Evolutionary conservation across 2,329 filamentous ascomycete species (phyloP).

Genomic region (Stagonosporopsis rhizophila): DNA sequence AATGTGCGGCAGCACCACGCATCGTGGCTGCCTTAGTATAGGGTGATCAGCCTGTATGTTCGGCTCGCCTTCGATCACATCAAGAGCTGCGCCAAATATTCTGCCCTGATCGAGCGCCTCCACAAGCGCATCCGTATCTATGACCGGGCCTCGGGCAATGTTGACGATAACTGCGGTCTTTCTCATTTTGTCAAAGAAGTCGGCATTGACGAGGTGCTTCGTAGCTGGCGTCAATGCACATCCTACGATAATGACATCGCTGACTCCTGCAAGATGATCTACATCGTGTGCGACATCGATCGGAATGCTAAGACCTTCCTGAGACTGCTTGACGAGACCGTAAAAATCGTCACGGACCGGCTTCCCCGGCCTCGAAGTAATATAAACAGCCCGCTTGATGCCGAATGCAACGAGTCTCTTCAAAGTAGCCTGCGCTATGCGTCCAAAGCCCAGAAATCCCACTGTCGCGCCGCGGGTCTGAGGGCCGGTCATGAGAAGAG

Average conservation of each 20-base stretch:
- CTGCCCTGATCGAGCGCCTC: conserved; percentile 58
- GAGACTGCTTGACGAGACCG: conserved; percentile 18
- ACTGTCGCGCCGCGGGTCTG: conserved; percentile 34
- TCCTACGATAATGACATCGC: conserved; percentile 40
- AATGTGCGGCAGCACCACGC: conserved; percentile 65
- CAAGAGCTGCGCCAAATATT: conserved; percentile 61
- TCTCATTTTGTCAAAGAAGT: conserved; percentile 58
- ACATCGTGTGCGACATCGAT: conserved; percentile 29
- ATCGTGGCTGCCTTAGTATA: conserved; percentile 56
- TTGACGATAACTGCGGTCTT: conserved; percentile 62
- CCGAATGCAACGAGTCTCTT: conserved; percentile 38
- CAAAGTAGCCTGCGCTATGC: conserved; percentile 39
- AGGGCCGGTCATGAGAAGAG: conserved; percentile 40
- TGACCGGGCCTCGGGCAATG: conserved; percentile 62
- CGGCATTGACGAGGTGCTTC: conserved; percentile 35
- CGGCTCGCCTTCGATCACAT: conserved; percentile 64
- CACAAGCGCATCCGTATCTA: conserved; percentile 62
- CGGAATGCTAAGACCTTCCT: conserved; percentile 13
- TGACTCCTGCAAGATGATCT: conserved; percentile 38
- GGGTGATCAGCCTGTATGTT: conserved; percentile 57
- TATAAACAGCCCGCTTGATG: conserved; percentile 33
- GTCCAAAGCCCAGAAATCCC: conserved; percentile 41
- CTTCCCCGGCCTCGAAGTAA: conserved; percentile 37
- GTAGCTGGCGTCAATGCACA: conserved; percentile 38
- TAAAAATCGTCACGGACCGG: conserved; percentile 35